Evolutionary conservation across 345 rosid genomes (phyloP).

Genomic region (Excoecaria agallocha): DNA sequence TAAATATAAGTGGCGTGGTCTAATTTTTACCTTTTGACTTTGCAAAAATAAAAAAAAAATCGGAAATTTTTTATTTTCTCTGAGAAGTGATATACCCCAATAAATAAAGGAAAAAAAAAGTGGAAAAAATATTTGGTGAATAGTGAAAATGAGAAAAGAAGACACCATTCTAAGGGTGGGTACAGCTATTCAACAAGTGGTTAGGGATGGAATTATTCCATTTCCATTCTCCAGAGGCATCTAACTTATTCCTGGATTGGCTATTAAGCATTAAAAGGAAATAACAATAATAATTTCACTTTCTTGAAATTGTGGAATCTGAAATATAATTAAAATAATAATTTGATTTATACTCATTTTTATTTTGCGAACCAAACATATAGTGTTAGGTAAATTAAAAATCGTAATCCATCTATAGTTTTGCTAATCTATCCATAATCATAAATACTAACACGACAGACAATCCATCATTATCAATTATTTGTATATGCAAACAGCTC

Average conservation of each 20-base stretch:
- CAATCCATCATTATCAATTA: too few relatives aligned
- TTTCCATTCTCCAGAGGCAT: neutral
- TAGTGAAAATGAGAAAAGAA: neutral
- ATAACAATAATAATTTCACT: neutral
- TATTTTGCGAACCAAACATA: too few relatives aligned
- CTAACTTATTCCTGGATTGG: neutral
- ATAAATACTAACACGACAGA: too few relatives aligned
- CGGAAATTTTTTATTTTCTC: neutral
- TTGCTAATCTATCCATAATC: too few relatives aligned
- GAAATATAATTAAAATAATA: too few relatives aligned
- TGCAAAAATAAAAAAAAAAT: neutral
- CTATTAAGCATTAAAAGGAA: neutral
- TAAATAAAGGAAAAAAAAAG: neutral
- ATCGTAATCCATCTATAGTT: too few relatives aligned
- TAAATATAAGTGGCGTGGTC: neutral
- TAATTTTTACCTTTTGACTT: neutral
- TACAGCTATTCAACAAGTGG: neutral
- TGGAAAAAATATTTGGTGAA: neutral
- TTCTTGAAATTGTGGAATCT: neutral
- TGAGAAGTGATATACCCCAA: neutral
- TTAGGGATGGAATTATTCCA: slow-evolving; percentile 7
- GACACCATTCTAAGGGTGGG: neutral
- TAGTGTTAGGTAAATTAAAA: too few relatives aligned
- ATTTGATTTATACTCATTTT: too few relatives aligned
- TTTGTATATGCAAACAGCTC: too few relatives aligned